Percentiles rank a stretch among this genome's conserved stretches.
phyloP scores from a whole-genome alignment of 805 yeast genomes.

The Peterozyma toletana region DNA sequence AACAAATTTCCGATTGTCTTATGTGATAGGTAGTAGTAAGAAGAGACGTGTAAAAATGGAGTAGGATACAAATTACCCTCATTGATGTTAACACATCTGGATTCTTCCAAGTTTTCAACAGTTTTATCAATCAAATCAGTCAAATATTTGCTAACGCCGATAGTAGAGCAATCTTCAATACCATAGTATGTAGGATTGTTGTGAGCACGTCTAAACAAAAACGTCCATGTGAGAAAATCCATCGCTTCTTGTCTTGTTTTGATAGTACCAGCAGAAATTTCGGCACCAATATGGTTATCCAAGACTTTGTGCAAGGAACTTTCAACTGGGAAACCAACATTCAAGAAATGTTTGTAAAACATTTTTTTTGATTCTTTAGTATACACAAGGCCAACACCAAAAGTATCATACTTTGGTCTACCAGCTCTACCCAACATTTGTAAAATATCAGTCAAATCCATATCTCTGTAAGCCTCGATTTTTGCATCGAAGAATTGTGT shows the following conservation, averaged over 20 bases:
- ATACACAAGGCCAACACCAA: slow-evolving; percentile 70
- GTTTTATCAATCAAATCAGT: slow-evolving; percentile 64
- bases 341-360: slow-evolving; percentile 71
- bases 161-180: slow-evolving; percentile 49
- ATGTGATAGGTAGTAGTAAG: slow-evolving; percentile 91
- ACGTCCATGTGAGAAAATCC: slow-evolving; percentile 74
- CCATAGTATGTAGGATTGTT: slow-evolving; percentile 76
- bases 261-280: slow-evolving; percentile 65
- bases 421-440: slow-evolving; percentile 89
- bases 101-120: slow-evolving; percentile 57
- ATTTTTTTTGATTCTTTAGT: slow-evolving; percentile 70
- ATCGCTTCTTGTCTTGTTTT: slow-evolving; percentile 59
- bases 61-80: slow-evolving; percentile 53
- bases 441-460: slow-evolving; percentile 76
- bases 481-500: slow-evolving; percentile 60
- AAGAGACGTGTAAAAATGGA: slow-evolving; percentile 75
- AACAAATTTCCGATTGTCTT: slow-evolving; percentile 72
- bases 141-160: slow-evolving; percentile 51
- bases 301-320: slow-evolving; percentile 72
- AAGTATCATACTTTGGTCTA: slow-evolving; percentile 73
- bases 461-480: slow-evolving; percentile 66
- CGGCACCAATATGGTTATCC: slow-evolving; percentile 78
- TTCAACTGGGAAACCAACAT: slow-evolving; percentile 79
- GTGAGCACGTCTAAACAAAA: slow-evolving; percentile 65
- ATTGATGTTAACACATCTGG: slow-evolving; percentile 60